Conservation (phyloP, 805 yeast species). For the Spathaspora passalidarum region DNA sequence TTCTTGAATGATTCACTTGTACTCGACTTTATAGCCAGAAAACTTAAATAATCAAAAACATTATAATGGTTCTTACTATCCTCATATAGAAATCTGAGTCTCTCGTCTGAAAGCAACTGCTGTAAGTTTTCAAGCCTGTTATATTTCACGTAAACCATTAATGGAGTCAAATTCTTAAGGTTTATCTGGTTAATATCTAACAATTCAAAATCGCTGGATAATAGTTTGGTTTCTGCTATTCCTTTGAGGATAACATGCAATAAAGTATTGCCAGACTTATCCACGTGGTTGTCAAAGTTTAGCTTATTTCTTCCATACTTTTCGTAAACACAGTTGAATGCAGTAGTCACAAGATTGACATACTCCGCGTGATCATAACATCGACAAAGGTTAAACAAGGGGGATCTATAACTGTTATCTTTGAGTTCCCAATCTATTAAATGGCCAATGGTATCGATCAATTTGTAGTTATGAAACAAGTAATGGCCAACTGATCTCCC, state of each 20-base stretch:
- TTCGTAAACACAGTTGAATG: slow-evolving; percentile 41
- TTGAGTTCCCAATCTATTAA: slow-evolving; percentile 65
- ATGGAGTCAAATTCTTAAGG: slow-evolving; percentile 58
- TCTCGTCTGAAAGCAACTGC: slow-evolving; percentile 45
- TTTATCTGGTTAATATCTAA: slow-evolving; percentile 58
- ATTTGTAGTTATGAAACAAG: slow-evolving; percentile 51
- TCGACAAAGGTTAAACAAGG: slow-evolving; percentile 70
- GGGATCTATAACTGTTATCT: slow-evolving; percentile 72
- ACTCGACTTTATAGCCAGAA: slow-evolving; percentile 27
- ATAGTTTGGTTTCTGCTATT: slow-evolving; percentile 29
- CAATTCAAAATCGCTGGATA: slow-evolving; percentile 21
- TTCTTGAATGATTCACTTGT: slow-evolving; percentile 16
- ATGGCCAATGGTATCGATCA: slow-evolving; percentile 53
- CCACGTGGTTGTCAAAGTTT: slow-evolving; percentile 62
- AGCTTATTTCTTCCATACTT: slow-evolving; percentile 41
- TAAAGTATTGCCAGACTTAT: slow-evolving; percentile 69
- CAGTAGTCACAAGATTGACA: slow-evolving; percentile 41
- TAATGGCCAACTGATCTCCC: slow-evolving; percentile 73
- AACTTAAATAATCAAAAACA: slow-evolving; percentile 36
- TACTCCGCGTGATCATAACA: slow-evolving; percentile 78
- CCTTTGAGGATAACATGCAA: slow-evolving; percentile 66
- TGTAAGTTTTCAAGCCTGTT: slow-evolving; percentile 60
- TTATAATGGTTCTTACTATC: slow-evolving; percentile 33
- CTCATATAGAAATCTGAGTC: slow-evolving; percentile 39
- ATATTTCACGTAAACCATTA: slow-evolving; percentile 68